Evolutionary conservation across 768 basidiomycete species (phyloP), one percentile per base, ranked within the genome.

Genomic region (Psilocybe azurescens): DNA sequence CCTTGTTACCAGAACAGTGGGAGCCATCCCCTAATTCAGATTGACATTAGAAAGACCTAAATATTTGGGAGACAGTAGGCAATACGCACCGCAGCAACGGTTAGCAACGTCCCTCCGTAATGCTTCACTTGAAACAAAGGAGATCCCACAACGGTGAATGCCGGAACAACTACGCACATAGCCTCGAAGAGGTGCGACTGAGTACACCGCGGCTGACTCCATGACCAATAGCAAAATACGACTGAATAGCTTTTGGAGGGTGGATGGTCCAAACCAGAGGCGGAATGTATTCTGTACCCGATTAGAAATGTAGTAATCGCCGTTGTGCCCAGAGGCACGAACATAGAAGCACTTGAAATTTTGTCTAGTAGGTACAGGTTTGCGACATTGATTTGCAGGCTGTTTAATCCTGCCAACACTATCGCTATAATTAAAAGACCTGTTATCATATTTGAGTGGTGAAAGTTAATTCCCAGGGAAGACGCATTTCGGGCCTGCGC

Each of bases 131-230:
- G 30, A 38, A 29, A 36, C 6, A 36, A 16, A 3, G 33, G 30
- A 3, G 14, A 32, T 20, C 13, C 32, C 8, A 53, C 3, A 6
- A 3, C 33, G 6, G 2, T 1, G 33, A 38, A 53, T 10, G 32
- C 3, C 11, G 58, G 58, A 6, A 59, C 28, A 14, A 53, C 13
- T 4, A 68, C n/a, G 28, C n/a, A 30, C 8, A 53, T 14, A 32
- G 58, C 58, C 29, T 38, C 30, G 28, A 53, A 10, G 28, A 30
- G 28, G 51, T 11, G 30, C 39, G 24, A 60, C 1, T 3, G 51
- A 24, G 33, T 60, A 60, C 5, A 47, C 20, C 9, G 59, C 59
- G 11, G 53, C 59, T 10, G 59, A 60, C 10, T 60, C 53, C 1
- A 60, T 48, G 14, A 60, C 30, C 13, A 60, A 32, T 8, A 47